Evolutionary conservation across 768 basidiomycete genomes (phyloP).

Genomic region (Lactarius sanguifluus): DNA sequence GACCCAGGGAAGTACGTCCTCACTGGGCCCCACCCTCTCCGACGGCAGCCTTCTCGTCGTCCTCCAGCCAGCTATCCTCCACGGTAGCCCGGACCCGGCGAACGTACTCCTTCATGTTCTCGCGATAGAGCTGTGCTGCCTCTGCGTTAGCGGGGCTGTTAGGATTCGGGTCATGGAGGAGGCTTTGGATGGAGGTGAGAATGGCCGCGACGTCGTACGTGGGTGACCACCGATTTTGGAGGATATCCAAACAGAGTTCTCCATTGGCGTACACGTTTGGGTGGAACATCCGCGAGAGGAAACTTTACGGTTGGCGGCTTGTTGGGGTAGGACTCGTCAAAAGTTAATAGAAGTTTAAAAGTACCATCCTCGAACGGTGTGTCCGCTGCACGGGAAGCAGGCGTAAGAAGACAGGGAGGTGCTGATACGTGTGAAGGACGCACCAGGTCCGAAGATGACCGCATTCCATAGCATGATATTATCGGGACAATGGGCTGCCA

Average conservation of each 20-base stretch:
- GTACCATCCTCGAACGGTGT: conserved; percentile 99
- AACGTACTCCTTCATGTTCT: conserved; percentile 99
- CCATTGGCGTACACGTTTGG: conserved; percentile 99
- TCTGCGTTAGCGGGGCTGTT: conserved; percentile 98
- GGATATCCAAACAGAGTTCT: conserved; percentile 96
- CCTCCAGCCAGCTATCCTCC: conserved; percentile 93
- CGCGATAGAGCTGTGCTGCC: conserved; percentile 93
- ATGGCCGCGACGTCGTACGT: conserved; percentile 99
- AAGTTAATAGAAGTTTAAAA: conserved; percentile 92
- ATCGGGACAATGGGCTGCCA: conserved; percentile 94
- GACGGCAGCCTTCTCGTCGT: conserved; percentile 63
- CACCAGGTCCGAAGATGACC: conserved; percentile 97
- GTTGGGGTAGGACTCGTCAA: conserved; percentile 98
- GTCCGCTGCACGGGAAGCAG: conserved; percentile 60
- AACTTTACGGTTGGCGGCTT: conserved; percentile 98
- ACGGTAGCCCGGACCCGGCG: conserved; percentile 90
- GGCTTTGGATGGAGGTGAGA: conserved; percentile 91
- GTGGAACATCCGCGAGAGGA: conserved; percentile 96
- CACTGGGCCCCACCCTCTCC: conserved; percentile 37
- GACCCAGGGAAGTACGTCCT: conserved; percentile 10
- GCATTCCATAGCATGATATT: conserved; percentile 99
- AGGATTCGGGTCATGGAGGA: conserved; percentile 97
- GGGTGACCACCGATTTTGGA: conserved; percentile 98
- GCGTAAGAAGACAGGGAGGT: conserved; percentile 1
- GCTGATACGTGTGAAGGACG: conserved; percentile 33